These are phyloP conservation scores for Aeminium ludgeri DNA, from an alignment of 495 filamentous ascomycete genomes.

Conservation along the genomic window DNA sequence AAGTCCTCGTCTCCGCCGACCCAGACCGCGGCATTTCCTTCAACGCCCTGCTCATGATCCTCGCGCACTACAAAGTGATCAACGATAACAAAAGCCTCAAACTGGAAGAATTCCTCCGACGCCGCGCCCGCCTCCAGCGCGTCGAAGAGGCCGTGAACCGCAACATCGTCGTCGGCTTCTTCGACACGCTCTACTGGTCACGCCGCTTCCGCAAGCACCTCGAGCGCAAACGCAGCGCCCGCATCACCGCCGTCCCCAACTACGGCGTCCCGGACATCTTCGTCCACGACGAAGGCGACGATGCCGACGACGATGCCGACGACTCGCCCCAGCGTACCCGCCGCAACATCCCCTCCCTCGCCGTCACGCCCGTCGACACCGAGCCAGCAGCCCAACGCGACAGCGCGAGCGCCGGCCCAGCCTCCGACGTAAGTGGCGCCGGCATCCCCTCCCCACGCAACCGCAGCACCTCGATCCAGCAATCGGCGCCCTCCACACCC, in stretches of 20 bases:
- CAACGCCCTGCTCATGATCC: slow-evolving; percentile 84
- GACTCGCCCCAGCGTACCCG: slow-evolving; percentile 15
- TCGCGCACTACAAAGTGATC: slow-evolving; percentile 98
- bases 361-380: slow-evolving; percentile 14
- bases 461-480: slow-evolving; percentile 24
- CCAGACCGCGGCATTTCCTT: slow-evolving; percentile 78
- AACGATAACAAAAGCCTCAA: slow-evolving; percentile 89
- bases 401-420: slow-evolving; percentile 5
- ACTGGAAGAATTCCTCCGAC: slow-evolving; percentile 87
- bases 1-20: slow-evolving; percentile 86
- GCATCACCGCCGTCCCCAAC: slow-evolving; percentile 60
- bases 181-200: slow-evolving; percentile 84
- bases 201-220: slow-evolving; percentile 60
- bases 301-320: too few relatives aligned
- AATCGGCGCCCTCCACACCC: slow-evolving; percentile 18
- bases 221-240: slow-evolving; percentile 48
- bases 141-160: slow-evolving; percentile 92
- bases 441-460: slow-evolving; percentile 13
- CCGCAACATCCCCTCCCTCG: slow-evolving; percentile 23
- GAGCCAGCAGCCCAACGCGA: slow-evolving; percentile 3
- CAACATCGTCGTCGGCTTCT: slow-evolving; percentile 81
- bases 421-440: slow-evolving; percentile 13
- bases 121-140: slow-evolving; percentile 73
- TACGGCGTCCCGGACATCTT: slow-evolving; percentile 82
- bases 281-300: slow-evolving; percentile 45